These are phyloP conservation scores for Boeremia lycopersici DNA, from an alignment of 2,329 filamentous ascomycete species.

Conservation along the genomic window DNA sequence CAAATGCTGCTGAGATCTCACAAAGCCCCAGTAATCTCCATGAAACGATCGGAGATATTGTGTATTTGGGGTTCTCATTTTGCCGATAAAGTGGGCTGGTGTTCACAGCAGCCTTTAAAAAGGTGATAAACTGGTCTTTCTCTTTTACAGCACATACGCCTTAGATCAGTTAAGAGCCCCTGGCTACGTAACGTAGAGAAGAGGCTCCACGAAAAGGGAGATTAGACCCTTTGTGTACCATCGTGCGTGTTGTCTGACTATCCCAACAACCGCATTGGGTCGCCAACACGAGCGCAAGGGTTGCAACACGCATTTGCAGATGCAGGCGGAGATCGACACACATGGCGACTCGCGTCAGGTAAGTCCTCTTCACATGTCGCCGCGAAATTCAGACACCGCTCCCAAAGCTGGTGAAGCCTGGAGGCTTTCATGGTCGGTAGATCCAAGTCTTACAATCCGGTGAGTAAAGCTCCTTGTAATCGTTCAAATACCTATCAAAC, in stretches of 20 bases:
- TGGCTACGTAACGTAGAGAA: too few species aligned
- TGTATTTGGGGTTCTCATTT: not conserved
- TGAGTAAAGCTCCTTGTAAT: not conserved
- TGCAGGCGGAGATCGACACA: constrained; percentile 8
- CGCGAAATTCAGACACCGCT: not conserved
- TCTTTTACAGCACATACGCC: too few species aligned
- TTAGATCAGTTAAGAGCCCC: too few species aligned
- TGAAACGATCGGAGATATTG: constrained; percentile 1
- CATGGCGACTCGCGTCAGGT: constrained; percentile 4
- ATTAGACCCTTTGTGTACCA: constrained; percentile 1
- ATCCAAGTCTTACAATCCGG: not conserved
- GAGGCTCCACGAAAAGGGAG: not conserved
- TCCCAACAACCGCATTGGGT: not conserved
- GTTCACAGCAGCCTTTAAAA: too few species aligned
- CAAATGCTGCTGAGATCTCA: constrained; percentile 7
- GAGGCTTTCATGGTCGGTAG: too few species aligned
- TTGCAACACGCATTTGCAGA: not conserved
- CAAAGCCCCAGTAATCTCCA: constrained; percentile 1
- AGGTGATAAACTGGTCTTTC: too few species aligned
- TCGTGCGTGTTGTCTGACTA: not conserved
- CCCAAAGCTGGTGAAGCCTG: too few species aligned
- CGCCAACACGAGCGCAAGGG: not conserved
- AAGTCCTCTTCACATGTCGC: not conserved
- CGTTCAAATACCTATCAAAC: not conserved
- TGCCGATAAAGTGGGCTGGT: too few species aligned